Evolutionary conservation across 2,329 filamentous ascomycete species (phyloP).

Genomic region (Pyrenochaeta sp.): DNA sequence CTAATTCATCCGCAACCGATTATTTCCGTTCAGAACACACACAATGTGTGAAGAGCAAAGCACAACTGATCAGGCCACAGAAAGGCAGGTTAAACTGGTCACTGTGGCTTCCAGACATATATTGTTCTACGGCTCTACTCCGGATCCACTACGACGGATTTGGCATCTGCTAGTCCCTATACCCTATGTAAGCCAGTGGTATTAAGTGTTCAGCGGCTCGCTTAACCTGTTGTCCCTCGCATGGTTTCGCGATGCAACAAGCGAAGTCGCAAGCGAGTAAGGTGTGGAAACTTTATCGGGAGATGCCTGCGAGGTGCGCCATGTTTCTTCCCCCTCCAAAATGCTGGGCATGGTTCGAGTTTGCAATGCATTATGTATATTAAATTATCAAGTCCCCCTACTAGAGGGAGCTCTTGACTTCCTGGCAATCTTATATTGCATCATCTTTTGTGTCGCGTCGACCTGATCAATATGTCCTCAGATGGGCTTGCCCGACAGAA

Average conservation of each 20-base stretch:
- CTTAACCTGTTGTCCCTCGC: background rate
- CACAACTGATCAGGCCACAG: no score
- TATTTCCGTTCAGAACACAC: no score
- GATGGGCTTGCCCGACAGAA: slow-evolving; percentile 7
- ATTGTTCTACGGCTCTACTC: no score
- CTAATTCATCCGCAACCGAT: no score
- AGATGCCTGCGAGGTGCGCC: background rate
- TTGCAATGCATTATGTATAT: background rate
- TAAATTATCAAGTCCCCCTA: background rate
- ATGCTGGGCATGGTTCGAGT: background rate
- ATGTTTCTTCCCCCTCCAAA: background rate
- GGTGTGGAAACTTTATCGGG: background rate
- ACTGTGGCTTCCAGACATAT: no score
- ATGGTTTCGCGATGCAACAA: background rate
- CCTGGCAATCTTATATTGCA: background rate
- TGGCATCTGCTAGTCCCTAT: no score
- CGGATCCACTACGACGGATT: no score
- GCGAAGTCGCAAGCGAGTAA: background rate
- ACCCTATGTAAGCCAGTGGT: no score
- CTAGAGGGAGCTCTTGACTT: background rate
- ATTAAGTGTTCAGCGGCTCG: background rate
- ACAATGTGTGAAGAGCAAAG: no score
- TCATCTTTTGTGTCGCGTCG: background rate
- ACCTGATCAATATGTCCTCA: slow-evolving; percentile 1
- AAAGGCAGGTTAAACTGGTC: no score